These are phyloP conservation scores for Lathyrus oleraceus DNA, from an alignment of 306 rosid species.

Conservation along the genomic window DNA sequence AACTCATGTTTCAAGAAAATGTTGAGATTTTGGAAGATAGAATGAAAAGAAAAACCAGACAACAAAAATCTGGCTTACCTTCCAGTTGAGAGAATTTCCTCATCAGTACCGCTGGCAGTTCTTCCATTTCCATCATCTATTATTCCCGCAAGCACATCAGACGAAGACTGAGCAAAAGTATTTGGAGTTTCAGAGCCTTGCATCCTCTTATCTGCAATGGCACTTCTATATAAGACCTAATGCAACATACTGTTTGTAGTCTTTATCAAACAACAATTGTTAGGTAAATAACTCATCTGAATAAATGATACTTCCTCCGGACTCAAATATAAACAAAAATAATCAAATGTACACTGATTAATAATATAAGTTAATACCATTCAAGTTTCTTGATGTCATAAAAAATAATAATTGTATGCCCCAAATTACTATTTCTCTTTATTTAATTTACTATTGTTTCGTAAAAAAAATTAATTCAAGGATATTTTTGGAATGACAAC, in stretches of 20 bases:
- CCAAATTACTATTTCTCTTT: not conserved
- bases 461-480: not conserved
- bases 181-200: constrained; percentile 55
- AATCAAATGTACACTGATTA: not conserved
- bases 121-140: constrained; percentile 39
- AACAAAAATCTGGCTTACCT: constrained; percentile 54
- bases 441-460: not conserved
- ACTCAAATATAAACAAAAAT: not conserved
- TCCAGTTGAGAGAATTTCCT: constrained; percentile 41
- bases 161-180: constrained; percentile 44
- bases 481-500: not conserved
- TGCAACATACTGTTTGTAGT: constrained; percentile 36
- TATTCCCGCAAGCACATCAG: constrained; percentile 46
- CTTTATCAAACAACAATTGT: constrained; percentile 30
- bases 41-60: constrained; percentile 20
- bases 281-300: constrained; percentile 28
- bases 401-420: not conserved
- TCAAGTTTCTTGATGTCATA: not conserved
- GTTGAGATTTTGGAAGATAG: constrained; percentile 16
- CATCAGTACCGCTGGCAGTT: constrained; percentile 36
- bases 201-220: constrained; percentile 84
- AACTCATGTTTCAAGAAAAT: constrained; percentile 22
- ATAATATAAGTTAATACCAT: not conserved
- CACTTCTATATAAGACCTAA: constrained; percentile 58
- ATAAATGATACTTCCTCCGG: not conserved